A percentile compares a stretch with the other conserved stretches of the same genome.
phyloP scores from a whole-genome alignment of 352 stramenopile species.

The Phytopythium sindhum region DNA sequence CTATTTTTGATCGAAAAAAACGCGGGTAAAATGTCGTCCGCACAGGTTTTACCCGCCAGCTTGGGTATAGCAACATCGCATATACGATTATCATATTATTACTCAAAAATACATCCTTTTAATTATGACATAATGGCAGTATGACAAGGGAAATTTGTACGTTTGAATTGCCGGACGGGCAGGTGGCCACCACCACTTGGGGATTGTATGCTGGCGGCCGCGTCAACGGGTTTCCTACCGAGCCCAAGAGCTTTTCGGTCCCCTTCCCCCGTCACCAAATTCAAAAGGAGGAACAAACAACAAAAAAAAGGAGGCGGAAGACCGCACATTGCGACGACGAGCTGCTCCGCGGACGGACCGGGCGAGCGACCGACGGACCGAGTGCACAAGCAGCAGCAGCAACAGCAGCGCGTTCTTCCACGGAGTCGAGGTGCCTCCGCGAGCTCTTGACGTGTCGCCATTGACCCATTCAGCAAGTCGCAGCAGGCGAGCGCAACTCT shows the following conservation, averaged over 20 bases:
- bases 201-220: slow-evolving; percentile 19
- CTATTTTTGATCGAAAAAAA: slow-evolving; percentile 21
- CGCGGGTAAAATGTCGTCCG: slow-evolving; percentile 42
- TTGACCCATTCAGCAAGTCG: not conserved
- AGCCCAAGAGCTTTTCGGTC: slow-evolving; percentile 20
- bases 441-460: not conserved
- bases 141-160: slow-evolving; percentile 6
- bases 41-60: slow-evolving; percentile 37
- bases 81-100: not conserved
- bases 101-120: too few relatives aligned
- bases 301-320: slow-evolving; percentile 5
- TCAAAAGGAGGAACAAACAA: slow-evolving; percentile 8
- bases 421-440: not conserved
- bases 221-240: slow-evolving; percentile 19
- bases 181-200: slow-evolving; percentile 21
- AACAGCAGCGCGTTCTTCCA: not conserved
- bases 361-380: not conserved
- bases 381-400: not conserved
- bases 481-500: not conserved
- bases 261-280: slow-evolving; percentile 37
- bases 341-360: not conserved
- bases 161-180: slow-evolving; percentile 17
- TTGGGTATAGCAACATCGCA: slow-evolving; percentile 10
- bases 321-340: slow-evolving; percentile 6
- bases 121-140: slow-evolving; percentile 4